These are phyloP conservation scores for Backusella liffmaniae DNA, from an alignment of 192 early-diverging fungal genomes.

Conservation along the genomic window DNA sequence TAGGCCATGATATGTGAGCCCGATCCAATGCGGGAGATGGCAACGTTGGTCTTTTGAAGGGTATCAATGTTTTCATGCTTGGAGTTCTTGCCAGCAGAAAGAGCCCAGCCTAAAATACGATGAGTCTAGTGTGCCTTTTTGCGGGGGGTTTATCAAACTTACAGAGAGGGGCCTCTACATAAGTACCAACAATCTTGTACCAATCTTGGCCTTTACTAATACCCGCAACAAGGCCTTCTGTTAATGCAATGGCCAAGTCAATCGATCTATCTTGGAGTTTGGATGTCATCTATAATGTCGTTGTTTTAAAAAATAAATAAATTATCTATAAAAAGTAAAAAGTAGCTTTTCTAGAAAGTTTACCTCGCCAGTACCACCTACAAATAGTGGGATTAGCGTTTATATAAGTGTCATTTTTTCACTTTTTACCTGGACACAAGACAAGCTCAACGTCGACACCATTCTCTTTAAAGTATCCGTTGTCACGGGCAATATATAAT, in stretches of 20 bases:
- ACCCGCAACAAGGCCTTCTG: constrained; percentile 76
- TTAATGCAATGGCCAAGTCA: constrained; percentile 85
- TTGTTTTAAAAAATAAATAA: neutral
- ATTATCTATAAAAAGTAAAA: neutral
- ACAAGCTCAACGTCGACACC: constrained; percentile 60
- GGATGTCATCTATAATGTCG: constrained; percentile 43
- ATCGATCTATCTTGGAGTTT: constrained; percentile 64
- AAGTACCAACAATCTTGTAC: constrained; percentile 78
- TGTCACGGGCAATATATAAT: constrained; percentile 57
- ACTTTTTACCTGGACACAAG: constrained; percentile 42
- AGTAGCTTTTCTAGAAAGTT: neutral
- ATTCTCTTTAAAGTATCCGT: constrained; percentile 50
- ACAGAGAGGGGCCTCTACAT: constrained; percentile 73
- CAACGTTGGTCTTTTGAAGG: constrained; percentile 41
- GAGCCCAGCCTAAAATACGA: constrained; percentile 54
- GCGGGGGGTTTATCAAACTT: constrained; percentile 24
- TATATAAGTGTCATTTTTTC: neutral
- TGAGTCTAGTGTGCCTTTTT: constrained; percentile 30
- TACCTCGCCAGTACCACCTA: constrained; percentile 51
- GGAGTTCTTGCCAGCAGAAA: constrained; percentile 57
- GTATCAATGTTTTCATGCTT: constrained; percentile 41
- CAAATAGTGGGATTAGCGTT: neutral
- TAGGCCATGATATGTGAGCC: constrained; percentile 79
- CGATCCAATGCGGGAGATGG: constrained; percentile 71
- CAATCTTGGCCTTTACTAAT: constrained; percentile 57